A percentile compares a stretch with the other conserved stretches of the same genome.
Conservation (phyloP, 2,329 filamentous ascomycete species). For the Pseudogymnoascus sp. region DNA sequence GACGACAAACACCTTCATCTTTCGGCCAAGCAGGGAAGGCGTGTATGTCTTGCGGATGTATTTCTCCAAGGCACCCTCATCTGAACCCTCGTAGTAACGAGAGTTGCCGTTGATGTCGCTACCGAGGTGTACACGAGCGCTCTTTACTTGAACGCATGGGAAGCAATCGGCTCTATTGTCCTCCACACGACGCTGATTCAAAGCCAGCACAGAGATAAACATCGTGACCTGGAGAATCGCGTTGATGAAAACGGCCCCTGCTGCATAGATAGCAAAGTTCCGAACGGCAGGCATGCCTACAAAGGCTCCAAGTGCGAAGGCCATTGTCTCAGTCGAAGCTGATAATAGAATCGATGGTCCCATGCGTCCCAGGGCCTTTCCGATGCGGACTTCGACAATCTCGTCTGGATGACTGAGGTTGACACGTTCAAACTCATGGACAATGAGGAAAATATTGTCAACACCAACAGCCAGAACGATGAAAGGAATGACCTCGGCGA, state of each 20-base stretch:
- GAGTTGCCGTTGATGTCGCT: slow-evolving; percentile 49
- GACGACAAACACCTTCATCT: slow-evolving; percentile 69
- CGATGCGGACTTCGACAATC: slow-evolving; percentile 76
- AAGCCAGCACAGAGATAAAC: slow-evolving; percentile 83
- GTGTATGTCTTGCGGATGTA: slow-evolving; percentile 92
- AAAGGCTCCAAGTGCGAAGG: slow-evolving; percentile 85
- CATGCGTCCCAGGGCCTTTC: slow-evolving; percentile 87
- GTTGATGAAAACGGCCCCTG: slow-evolving; percentile 94
- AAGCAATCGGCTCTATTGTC: slow-evolving; percentile 84
- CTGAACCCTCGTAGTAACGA: slow-evolving; percentile 39
- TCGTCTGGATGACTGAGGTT: slow-evolving; percentile 89
- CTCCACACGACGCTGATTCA: slow-evolving; percentile 89
- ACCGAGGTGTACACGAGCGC: slow-evolving; percentile 60
- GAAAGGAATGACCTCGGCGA: slow-evolving; percentile 97
- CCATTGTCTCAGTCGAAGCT: slow-evolving; percentile 86
- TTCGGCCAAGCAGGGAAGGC: slow-evolving; percentile 69
- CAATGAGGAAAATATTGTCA: slow-evolving; percentile 97
- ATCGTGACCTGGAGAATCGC: slow-evolving; percentile 95
- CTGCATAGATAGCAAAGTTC: slow-evolving; percentile 95
- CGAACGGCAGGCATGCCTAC: slow-evolving; percentile 97
- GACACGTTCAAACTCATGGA: slow-evolving; percentile 94
- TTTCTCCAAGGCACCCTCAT: slow-evolving; percentile 74
- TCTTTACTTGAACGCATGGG: slow-evolving; percentile 76
- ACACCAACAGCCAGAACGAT: slow-evolving; percentile 93
- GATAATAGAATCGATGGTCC: slow-evolving; percentile 94